Percentiles rank a stretch among this genome's conserved stretches.
Evolutionary conservation across 2,329 filamentous ascomycete genomes (phyloP).

Genomic region (Cordyceps cicadae): DNA sequence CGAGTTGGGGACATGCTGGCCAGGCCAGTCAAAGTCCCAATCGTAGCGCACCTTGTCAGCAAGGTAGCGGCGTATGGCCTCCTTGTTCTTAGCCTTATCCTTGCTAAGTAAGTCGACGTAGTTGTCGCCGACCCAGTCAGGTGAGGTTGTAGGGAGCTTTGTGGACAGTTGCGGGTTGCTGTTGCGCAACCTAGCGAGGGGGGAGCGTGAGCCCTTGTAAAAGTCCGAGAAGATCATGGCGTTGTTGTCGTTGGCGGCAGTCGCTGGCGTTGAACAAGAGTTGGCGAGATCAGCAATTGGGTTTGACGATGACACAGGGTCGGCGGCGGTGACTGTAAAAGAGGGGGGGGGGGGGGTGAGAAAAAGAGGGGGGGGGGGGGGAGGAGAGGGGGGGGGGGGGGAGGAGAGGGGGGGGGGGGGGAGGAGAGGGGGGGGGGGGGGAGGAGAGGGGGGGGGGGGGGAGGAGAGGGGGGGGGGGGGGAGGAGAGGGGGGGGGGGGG

Average conservation of each 20-base stretch:
- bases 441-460: background rate
- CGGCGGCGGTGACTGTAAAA: background rate
- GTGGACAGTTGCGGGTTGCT: conserved; percentile 22
- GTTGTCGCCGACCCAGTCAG: conserved; percentile 38
- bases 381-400: background rate
- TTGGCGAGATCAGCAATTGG: background rate
- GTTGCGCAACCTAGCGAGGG: conserved; percentile 43
- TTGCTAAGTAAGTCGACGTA: conserved; percentile 53
- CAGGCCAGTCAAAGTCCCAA: conserved; percentile 54
- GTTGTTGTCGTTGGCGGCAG: background rate
- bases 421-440: background rate
- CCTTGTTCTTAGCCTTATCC: conserved; percentile 55
- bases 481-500: background rate
- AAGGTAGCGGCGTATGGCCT: conserved; percentile 50
- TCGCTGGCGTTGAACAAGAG: background rate
- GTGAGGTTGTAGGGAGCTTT: conserved; percentile 21
- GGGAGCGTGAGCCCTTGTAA: conserved; percentile 47
- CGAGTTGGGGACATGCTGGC: conserved; percentile 14
- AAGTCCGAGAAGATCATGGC: conserved; percentile 52
- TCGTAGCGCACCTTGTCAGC: conserved; percentile 47
- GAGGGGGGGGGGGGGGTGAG: background rate
- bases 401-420: background rate
- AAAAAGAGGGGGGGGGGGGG: background rate
- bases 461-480: background rate
- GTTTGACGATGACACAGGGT: background rate